These are phyloP conservation scores for Discostella stelligeroides DNA, from an alignment of 108 stramenopile genomes.

Conservation along the genomic window DNA sequence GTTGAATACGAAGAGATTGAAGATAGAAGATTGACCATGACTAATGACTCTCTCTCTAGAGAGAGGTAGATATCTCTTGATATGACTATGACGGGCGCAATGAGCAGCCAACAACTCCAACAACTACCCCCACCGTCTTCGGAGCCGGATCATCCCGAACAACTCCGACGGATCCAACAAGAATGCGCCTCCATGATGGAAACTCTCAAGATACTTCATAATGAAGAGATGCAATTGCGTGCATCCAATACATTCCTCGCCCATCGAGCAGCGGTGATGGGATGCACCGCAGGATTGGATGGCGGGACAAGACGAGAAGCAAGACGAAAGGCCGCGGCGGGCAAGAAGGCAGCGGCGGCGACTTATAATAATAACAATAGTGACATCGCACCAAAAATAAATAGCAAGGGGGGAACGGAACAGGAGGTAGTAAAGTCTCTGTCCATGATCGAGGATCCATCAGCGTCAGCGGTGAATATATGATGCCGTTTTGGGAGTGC, in stretches of 20 bases:
- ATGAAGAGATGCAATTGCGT: slow-evolving; percentile 33
- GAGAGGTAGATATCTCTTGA: too few species aligned
- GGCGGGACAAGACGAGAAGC: slow-evolving; percentile 16
- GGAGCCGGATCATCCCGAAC: too few species aligned
- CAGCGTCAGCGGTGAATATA: background rate
- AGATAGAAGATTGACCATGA: too few species aligned
- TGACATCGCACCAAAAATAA: background rate
- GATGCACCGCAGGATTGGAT: slow-evolving; percentile 30
- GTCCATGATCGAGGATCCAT: background rate
- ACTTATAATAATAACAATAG: background rate
- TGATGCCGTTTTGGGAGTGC: too few species aligned
- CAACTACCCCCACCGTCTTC: background rate
- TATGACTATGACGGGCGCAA: too few species aligned
- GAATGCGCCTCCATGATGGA: slow-evolving; percentile 33
- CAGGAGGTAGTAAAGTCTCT: background rate
- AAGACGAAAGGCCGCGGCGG: slow-evolving; percentile 13
- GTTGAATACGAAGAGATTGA: too few species aligned
- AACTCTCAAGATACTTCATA: slow-evolving; percentile 22
- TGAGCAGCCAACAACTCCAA: background rate
- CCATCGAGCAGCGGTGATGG: slow-evolving; percentile 25
- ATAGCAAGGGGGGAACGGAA: background rate
- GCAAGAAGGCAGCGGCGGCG: background rate
- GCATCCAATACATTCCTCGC: slow-evolving; percentile 30
- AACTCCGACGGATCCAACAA: slow-evolving; percentile 27
- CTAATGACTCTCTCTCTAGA: too few species aligned